Base-by-base conservation (phyloP, 164 flowering plant genomes). In the Aristolochia fimbriata region DNA sequence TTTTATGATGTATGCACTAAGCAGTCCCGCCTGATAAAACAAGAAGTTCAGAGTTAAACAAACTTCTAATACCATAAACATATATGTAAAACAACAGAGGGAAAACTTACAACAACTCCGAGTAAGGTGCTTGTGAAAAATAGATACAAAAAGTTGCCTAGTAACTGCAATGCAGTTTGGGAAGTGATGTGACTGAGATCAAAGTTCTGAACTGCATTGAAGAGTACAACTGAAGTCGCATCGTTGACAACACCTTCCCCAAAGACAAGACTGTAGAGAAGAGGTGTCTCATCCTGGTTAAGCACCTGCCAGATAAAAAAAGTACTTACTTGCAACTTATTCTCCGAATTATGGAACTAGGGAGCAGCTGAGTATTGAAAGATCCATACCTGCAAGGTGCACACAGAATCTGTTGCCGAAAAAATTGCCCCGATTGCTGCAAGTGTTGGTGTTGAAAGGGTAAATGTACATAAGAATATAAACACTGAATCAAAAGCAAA, bases 211-310 rank as follows among this genome's bases (percentile, higher is more conserved):
- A 91, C 76, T 37, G 98, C 98, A 73, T 91, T 83, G 76, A 91
- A 91, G 55, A 91, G 95, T 63, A 91, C 98, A 59, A 91, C 87
- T 22, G 98, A 88, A 46, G 96, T 88, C 27, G 98, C 98, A 74
- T 91, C 98, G 70, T 91, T 91, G 21, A 88, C 96, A 23, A 91
- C 98, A 55, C 96, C 87, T 81, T 91, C 97, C 45, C 96, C 97
- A 62, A 91, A 91, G 47, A 91, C 97, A 60, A 88, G 71, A 69
- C 97, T 91, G 74, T 88, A 83, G 2, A 91, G 76, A 41, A 91
- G 70, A 62, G 96, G 98, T 47, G 92, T 91, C 65, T 91, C 96
- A 69, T 88, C 98, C 74, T 91, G 96, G 73, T 81, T 83, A 68
- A 91, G 92, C 65, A 91, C 92, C 96, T 91, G 80, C 64, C 68